phyloP scores from a whole-genome alignment of 1,139 yeast species.

The Nadsonia starkeyi-henricii region DNA sequence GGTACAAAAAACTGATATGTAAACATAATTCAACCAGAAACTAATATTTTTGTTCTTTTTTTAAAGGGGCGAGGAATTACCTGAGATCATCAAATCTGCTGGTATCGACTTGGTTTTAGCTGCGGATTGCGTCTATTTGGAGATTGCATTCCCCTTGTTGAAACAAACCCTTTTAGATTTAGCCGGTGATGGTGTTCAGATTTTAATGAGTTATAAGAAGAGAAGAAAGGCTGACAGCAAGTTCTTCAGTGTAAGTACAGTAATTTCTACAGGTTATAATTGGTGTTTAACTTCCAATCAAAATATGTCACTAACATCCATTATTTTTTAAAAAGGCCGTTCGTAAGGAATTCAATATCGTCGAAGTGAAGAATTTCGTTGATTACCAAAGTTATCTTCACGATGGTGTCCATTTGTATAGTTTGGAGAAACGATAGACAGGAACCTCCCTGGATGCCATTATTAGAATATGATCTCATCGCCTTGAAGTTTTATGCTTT shows the following conservation, averaged over 20 bases:
- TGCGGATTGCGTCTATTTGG: conserved; percentile 45
- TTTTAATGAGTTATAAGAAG: conserved; percentile 37
- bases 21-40: no score
- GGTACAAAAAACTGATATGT: no score
- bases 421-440: not conserved
- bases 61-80: conserved; percentile 29
- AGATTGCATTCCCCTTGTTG: conserved; percentile 36
- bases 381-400: conserved; percentile 19
- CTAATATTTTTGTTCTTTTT: no score
- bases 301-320: not conserved
- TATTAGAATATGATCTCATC: no score
- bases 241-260: conserved; percentile 27
- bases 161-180: conserved; percentile 35
- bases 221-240: conserved; percentile 40
- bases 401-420: not conserved
- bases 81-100: conserved; percentile 21
- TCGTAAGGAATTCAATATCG: conserved; percentile 25
- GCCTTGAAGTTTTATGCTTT: no score
- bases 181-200: conserved; percentile 27
- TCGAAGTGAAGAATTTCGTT: conserved; percentile 25
- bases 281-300: not conserved
- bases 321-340: conserved; percentile 15
- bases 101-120: conserved; percentile 35
- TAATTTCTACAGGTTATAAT: conserved; percentile 9
- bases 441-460: no score